A percentile compares a stretch with the other conserved stretches of the same genome.
Conservation (phyloP, 2,329 filamentous ascomycete species). For the Westerdykella ornata region DNA sequence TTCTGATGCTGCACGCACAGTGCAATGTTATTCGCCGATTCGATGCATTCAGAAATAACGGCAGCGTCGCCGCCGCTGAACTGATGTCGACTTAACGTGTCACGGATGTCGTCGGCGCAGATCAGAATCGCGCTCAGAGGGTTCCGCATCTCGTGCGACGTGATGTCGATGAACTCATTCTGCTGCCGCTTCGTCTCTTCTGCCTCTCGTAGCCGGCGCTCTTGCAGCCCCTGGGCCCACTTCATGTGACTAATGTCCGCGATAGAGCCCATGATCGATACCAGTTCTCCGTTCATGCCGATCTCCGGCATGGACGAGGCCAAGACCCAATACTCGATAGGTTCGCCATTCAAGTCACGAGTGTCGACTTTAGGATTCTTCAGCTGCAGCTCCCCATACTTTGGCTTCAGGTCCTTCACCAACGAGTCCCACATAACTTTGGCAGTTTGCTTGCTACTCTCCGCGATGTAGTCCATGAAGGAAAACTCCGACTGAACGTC, state of each 20-base stretch:
- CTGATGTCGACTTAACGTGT: slow-evolving; percentile 15
- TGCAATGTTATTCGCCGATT: slow-evolving; percentile 38
- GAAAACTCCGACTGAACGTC: slow-evolving; percentile 38
- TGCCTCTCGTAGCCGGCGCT: slow-evolving; percentile 22
- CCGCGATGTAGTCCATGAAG: slow-evolving; percentile 39
- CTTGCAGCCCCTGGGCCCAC: slow-evolving; percentile 32
- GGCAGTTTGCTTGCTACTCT: slow-evolving; percentile 24
- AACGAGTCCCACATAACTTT: slow-evolving; percentile 38
- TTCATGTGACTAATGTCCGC: slow-evolving; percentile 32
- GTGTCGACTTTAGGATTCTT: slow-evolving; percentile 28
- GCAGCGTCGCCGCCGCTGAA: slow-evolving; percentile 13
- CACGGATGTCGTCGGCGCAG: slow-evolving; percentile 30
- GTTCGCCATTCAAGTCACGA: slow-evolving; percentile 34
- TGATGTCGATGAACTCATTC: slow-evolving; percentile 35
- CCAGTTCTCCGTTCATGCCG: slow-evolving; percentile 18
- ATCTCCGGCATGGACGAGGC: slow-evolving; percentile 26
- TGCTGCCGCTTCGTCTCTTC: slow-evolving; percentile 31
- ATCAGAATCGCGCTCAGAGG: slow-evolving; percentile 29
- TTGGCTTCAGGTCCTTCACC: slow-evolving; percentile 30
- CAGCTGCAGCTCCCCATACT: slow-evolving; percentile 41
- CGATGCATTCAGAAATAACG: slow-evolving; percentile 20
- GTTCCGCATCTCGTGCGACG: slow-evolving; percentile 34
- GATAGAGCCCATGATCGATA: slow-evolving; percentile 27
- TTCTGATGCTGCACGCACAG: slow-evolving; percentile 33
- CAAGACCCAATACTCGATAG: slow-evolving; percentile 43